Evolutionary conservation across 2,329 filamentous ascomycete species (phyloP), one percentile per base, ranked within the genome.

Genomic region (Verticillium tricorpus): DNA sequence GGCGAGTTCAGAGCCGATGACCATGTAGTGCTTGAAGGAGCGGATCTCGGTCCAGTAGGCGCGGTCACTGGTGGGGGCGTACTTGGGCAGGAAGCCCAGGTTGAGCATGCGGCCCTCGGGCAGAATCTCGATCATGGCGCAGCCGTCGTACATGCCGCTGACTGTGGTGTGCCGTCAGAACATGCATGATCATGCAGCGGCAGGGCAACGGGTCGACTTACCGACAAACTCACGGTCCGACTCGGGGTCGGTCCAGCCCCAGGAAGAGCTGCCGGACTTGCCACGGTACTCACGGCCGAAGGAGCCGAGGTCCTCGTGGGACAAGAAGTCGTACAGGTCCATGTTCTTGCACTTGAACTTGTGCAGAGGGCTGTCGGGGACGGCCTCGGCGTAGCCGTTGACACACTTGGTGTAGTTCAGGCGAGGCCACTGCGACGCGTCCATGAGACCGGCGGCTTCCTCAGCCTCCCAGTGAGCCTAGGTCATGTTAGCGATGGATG

Each of bases 291-390:
- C 64, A 35, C 63, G 62, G n/a, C 67, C 68, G 62, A 67, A 65
- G 62, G 78, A 81, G 5, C 82, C 83, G 1, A 85, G 76, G 45
- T 80, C 77, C 3, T 78, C 76, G 67, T 85, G 83, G 58, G 77
- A 78, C 61, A 81, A 72, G 70, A 85, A 85, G 69, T 84, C 80
- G 66, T 83, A 80, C 15, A 84, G 75, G 63, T 85, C 82, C 45
- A 83, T 76, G 55, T 69, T 68, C 59, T 65, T 64, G 64, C 68
- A 69, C 57, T 55, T 58, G 60, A 69, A 69, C 45, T 62, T 67
- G 55, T 69, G 65, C 17, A 65, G 60, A 9, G 62, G 65, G 60
- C 65, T 67, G 45, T 61, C 67, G 1, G 64, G 64, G 25, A 69
- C 60, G 19, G 67, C 66, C 32, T 67, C 63, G 19, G 65, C 66